phyloP scores from a whole-genome alignment of 2,329 filamentous ascomycete genomes.

The Ophiocordyceps camponoti-floridani region DNA sequence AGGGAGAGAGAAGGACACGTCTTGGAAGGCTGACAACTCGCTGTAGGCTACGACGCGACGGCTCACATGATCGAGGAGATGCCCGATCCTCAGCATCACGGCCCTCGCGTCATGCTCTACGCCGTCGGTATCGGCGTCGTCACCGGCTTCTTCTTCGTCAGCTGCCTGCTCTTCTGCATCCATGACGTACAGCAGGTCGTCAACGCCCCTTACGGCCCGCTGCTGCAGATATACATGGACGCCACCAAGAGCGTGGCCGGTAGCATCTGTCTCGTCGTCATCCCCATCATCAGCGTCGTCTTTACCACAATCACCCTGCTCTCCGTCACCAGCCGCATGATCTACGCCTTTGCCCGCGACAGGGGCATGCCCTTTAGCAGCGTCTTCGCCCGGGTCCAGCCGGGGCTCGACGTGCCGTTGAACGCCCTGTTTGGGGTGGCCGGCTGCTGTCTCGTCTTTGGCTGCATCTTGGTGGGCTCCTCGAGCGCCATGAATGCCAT shows the following conservation, averaged over 20 bases:
- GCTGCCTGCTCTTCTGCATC: constrained; percentile 45
- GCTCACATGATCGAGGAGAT: constrained; percentile 40
- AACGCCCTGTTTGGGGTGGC: constrained; percentile 48
- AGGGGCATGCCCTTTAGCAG: constrained; percentile 47
- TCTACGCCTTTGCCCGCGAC: constrained; percentile 47
- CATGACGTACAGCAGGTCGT: constrained; percentile 40
- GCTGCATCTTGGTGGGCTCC: constrained; percentile 52
- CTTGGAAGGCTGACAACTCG: background rate
- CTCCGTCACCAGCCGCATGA: constrained; percentile 49
- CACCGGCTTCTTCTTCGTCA: constrained; percentile 45
- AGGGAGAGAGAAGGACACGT: background rate
- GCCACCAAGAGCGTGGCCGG: constrained; percentile 45
- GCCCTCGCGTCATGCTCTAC: constrained; percentile 48
- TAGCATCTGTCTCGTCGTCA: constrained; percentile 46
- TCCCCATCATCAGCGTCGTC: constrained; percentile 45
- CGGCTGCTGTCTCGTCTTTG: constrained; percentile 46
- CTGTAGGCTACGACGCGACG: constrained; percentile 25
- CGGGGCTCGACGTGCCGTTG: constrained; percentile 43
- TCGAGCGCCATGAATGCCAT: constrained; percentile 54
- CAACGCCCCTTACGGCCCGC: constrained; percentile 33
- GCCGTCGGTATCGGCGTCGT: constrained; percentile 45
- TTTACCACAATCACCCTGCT: constrained; percentile 47
- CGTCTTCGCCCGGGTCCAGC: constrained; percentile 44
- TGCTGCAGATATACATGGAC: constrained; percentile 46
- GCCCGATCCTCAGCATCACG: constrained; percentile 36